Evolutionary conservation across 176 grass and related monocot genomes (phyloP).

Genomic region (Phoenix dactylifera): DNA sequence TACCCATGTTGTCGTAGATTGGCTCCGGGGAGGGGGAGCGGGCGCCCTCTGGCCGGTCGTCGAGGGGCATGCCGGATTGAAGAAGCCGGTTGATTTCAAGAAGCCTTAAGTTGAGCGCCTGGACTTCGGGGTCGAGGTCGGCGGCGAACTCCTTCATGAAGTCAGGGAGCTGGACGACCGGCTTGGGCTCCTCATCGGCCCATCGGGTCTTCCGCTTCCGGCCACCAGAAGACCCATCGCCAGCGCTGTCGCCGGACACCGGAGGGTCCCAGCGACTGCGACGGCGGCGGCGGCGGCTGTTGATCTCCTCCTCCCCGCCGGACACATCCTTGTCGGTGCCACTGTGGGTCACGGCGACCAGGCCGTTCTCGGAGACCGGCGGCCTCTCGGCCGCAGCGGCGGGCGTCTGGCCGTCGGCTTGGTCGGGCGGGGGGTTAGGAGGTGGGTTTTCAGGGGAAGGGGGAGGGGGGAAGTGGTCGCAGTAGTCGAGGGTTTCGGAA

Average conservation of each 20-base stretch:
- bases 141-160: slow-evolving; percentile 98
- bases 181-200: slow-evolving; percentile 88
- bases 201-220: slow-evolving; percentile 83
- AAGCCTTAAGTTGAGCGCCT: slow-evolving; percentile 67
- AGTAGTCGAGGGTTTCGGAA: no score
- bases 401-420: no score
- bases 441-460: slow-evolving; percentile 1
- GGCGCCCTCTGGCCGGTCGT: slow-evolving; percentile 71
- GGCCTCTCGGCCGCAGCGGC: background rate
- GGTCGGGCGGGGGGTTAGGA: background rate
- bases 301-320: slow-evolving; percentile 23
- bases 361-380: slow-evolving; percentile 1
- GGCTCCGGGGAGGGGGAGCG: slow-evolving; percentile 35
- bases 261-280: slow-evolving; percentile 73
- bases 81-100: slow-evolving; percentile 74
- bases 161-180: slow-evolving; percentile 56
- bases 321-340: slow-evolving; percentile 15
- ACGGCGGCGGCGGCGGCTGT: slow-evolving; percentile 37
- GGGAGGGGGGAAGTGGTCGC: background rate
- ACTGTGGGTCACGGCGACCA: background rate
- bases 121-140: slow-evolving; percentile 86
- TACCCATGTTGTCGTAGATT: slow-evolving; percentile 81
- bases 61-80: slow-evolving; percentile 54
- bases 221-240: background rate
- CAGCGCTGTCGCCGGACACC: slow-evolving; percentile 24